Conservation (phyloP, 2,329 filamentous ascomycete genomes). For the Colletotrichum chlorophyti region DNA sequence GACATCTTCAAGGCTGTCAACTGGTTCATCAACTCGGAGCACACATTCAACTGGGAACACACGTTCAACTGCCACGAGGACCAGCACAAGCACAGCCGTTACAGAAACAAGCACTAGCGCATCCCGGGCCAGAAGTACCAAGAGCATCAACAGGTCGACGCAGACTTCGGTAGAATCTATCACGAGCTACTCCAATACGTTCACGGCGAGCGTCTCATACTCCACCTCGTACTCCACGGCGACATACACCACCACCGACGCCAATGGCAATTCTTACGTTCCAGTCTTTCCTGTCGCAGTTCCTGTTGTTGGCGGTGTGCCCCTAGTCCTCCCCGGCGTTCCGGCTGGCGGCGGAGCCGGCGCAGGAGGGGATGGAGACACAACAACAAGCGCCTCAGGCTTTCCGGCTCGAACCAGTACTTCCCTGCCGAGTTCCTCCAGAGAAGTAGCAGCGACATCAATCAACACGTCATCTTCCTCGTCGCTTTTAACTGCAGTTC, state of each 20-base stretch:
- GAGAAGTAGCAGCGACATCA: too few relatives aligned
- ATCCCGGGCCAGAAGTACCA: neutral
- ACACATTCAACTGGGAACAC: neutral
- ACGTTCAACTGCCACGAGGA: neutral
- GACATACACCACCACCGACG: neutral
- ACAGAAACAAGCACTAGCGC: neutral
- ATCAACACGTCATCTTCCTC: too few relatives aligned
- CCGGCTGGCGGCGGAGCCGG: neutral
- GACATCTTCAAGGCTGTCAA: neutral
- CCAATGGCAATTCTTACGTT: neutral
- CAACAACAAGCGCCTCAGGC: neutral
- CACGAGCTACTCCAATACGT: neutral
- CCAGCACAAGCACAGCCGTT: neutral
- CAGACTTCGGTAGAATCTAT: neutral
- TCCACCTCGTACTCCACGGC: slow-evolving; percentile 1
- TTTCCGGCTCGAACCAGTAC: too few relatives aligned
- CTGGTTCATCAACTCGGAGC: neutral
- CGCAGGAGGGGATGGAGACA: neutral
- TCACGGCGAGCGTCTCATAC: slow-evolving; percentile 8
- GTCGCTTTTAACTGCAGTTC: neutral
- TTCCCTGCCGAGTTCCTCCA: too few relatives aligned
- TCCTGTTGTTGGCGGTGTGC: neutral
- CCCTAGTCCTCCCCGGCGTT: neutral
- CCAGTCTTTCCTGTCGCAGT: neutral
- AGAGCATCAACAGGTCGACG: neutral